A percentile compares a stretch with the other conserved stretches of the same genome.
phyloP scores from a whole-genome alignment of 2,329 filamentous ascomycete species.

The Fusarium multiceps region DNA sequence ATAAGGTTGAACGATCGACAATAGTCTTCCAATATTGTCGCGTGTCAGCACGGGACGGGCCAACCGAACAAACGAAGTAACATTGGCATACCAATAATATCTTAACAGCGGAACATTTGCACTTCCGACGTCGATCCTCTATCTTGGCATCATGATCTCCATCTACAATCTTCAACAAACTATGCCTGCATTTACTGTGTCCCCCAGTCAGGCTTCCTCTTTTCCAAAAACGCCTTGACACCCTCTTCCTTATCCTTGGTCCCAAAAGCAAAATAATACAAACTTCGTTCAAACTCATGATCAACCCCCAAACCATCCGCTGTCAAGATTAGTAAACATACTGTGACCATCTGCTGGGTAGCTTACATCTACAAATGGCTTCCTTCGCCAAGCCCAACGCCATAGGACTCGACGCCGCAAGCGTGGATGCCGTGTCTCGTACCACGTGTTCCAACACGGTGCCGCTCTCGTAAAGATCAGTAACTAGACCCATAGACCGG shows the following conservation, averaged over 20 bases:
- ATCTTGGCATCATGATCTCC: conserved; percentile 2
- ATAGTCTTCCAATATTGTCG: background rate
- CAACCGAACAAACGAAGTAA: background rate
- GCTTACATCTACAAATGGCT: conserved; percentile 46
- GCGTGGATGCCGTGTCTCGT: conserved; percentile 36
- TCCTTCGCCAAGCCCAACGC: conserved; percentile 48
- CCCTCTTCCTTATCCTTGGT: conserved; percentile 48
- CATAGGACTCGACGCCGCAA: conserved; percentile 42
- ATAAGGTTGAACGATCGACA: conserved; percentile 9
- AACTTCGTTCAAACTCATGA: conserved; percentile 50
- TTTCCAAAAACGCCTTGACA: conserved; percentile 48
- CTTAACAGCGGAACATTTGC: rapidly evolving
- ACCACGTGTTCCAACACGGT: conserved; percentile 45
- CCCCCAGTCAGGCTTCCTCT: conserved; percentile 39
- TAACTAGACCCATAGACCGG: conserved; percentile 42
- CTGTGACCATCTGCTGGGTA: no score
- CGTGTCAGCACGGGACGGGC: background rate
- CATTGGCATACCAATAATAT: conserved; percentile 8
- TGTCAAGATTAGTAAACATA: conserved; percentile 10
- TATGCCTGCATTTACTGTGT: background rate
- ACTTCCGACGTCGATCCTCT: background rate
- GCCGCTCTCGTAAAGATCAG: conserved; percentile 44
- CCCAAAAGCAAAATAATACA: conserved; percentile 54
- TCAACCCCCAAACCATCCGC: conserved; percentile 45
- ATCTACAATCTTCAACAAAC: background rate